Base-by-base conservation (phyloP, 176 grass and related monocot species). In the Lolium rigidum region DNA sequence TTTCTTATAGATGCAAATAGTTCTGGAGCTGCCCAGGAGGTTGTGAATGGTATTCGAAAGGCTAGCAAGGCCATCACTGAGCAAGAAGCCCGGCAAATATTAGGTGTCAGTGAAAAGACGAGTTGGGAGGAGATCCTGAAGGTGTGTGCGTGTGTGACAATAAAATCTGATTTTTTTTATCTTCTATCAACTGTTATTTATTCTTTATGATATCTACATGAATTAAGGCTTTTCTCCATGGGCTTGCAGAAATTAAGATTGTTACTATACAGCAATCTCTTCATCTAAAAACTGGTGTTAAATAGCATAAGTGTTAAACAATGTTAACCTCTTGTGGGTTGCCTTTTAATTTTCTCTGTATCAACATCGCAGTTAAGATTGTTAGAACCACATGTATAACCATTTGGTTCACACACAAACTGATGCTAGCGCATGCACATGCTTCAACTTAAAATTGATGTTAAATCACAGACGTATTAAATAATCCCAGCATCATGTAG, bases 21-120 rank as follows among this genome's bases (percentile, higher is more conserved):
- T 90, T 92, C 86, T 82, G 97, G 97, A 80, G 92, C 85, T 88
- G 94, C 93, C 50, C 88, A 98, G 51, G 94, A 98, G 92, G 74
- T 88, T 61, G 87, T 98, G 61, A 74, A 87, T 38, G 94, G 93
- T 82, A 94, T 98, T 80, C 89, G 79, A 78, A 92, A 88, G 82
- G 86, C 57, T 67, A 92, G 82, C 80, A 95, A 95, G 82, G 63
- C 65, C 31, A 95, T 95, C 88, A 92, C 90, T 0, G 97, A 98
- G 76, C 92, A 98, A 88, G 97, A 98, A 87, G 97, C 97, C 51
- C 84, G 94, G 28, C 86, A 89, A 68, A 88, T 98, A 84, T 83
- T 98, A 12, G 93, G 97, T 57, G 91, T 94, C 65, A 77, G 77
- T 12, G 88, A 98, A 75, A 38, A 92, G 15, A 84, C 94, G 4